Evolutionary conservation across 2,329 filamentous ascomycete genomes (phyloP).

Genomic region (Alternaria atra): DNA sequence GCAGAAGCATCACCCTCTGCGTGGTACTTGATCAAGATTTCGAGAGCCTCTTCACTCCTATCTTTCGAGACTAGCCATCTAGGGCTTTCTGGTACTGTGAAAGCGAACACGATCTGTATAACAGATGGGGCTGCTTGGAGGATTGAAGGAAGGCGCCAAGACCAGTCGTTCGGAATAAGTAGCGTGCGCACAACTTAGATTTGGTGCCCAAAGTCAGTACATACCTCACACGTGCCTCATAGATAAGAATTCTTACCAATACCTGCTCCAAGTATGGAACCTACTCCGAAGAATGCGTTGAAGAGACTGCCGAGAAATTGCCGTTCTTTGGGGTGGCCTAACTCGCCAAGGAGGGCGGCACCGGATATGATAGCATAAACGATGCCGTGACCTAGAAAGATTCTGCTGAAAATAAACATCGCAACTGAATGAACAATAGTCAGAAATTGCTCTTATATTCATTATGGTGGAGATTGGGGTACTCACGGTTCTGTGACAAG

Average conservation of each 20-base stretch:
- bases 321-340: conserved; percentile 74
- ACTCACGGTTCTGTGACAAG: conserved; percentile 54
- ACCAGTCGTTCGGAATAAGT: conserved; percentile 67
- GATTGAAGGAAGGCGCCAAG: conserved; percentile 72
- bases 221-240: not conserved
- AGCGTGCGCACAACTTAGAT: conserved; percentile 66
- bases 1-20: conserved; percentile 64
- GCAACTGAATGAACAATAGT: conserved; percentile 29
- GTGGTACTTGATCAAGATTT: conserved; percentile 70
- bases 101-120: conserved; percentile 71
- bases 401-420: conserved; percentile 68
- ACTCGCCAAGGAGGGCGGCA: conserved; percentile 70
- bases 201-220: not conserved
- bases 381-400: conserved; percentile 73
- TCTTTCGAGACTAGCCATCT: conserved; percentile 72
- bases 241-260: conserved; percentile 43
- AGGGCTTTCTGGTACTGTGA: conserved; percentile 70
- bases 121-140: conserved; percentile 70
- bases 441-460: not conserved
- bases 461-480: not conserved
- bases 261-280: conserved; percentile 65
- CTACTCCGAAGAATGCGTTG: conserved; percentile 73
- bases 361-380: conserved; percentile 70
- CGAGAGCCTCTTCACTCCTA: conserved; percentile 68
- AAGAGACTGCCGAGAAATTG: conserved; percentile 72